Conservation (phyloP, 2,329 filamentous ascomycete genomes). For the Penicillium sp. region DNA sequence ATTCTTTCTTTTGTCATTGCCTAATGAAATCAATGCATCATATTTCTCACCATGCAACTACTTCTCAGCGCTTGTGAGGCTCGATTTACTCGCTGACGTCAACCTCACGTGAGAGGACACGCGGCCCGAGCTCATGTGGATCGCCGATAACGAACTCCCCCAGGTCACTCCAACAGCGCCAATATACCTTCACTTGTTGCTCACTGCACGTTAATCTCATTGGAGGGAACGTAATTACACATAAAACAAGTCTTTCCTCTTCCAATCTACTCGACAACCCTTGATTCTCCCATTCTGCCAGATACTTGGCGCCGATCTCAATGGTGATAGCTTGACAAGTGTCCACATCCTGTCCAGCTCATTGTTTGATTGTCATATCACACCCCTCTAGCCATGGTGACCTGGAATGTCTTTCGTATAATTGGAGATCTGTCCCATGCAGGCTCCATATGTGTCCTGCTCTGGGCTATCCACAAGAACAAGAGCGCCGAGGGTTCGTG, state of each 20-base stretch:
- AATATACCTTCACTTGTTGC: neutral
- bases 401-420: slow-evolving; percentile 62
- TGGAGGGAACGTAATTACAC: neutral
- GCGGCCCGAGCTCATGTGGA: slow-evolving; percentile 22
- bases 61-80: neutral
- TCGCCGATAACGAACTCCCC: slow-evolving; percentile 17
- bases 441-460: slow-evolving; percentile 82
- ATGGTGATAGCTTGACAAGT: slow-evolving; percentile 5
- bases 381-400: slow-evolving; percentile 15
- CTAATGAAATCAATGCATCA: neutral
- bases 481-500: slow-evolving; percentile 72
- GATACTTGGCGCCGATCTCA: neutral
- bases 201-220: neutral
- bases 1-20: neutral
- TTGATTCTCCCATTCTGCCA: neutral
- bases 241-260: neutral
- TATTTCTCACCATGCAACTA: neutral
- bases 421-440: slow-evolving; percentile 81
- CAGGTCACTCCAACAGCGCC: slow-evolving; percentile 7
- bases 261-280: neutral
- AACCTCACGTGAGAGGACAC: slow-evolving; percentile 25
- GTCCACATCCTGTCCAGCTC: neutral
- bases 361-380: neutral
- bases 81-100: slow-evolving; percentile 15
- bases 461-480: slow-evolving; percentile 86